Base-by-base conservation (phyloP, 75 land plant genomes). In the Cryptomeria japonica region DNA sequence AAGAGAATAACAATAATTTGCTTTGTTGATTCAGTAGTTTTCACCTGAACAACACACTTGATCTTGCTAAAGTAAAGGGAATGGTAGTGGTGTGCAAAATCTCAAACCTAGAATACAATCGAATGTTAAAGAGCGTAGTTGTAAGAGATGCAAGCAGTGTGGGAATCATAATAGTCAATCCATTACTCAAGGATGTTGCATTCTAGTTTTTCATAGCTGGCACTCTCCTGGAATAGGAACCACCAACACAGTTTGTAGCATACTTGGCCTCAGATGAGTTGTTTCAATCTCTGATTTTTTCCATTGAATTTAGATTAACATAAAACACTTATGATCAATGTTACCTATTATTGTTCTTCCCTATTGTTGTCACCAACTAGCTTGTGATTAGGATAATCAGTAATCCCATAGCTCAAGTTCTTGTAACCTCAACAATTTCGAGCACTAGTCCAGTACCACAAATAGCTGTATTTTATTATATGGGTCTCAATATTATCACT, bases 391-490 rank as follows among this genome's bases (percentile, higher is more conserved):
- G 47, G 47, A 32, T 16, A 37, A 41, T 49, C 90, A 93, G 94
- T 61, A 88, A 77, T 10, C 89, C 94, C 34, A 58, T 78, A 3
- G 94, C 92, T 1, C 84, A 70, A 31, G 91, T 93, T 42, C 42
- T 31, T 11, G 36, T 56, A 18, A 80, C 91, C 36, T 34, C 28
- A 2, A 89, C 90, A 37, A 39, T 87, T 56, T 53, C 90, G 25
- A 72, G 72, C 84, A 85, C 41, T 31, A 82, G 88, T 55, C 87
- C 92, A 58, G 87, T 90, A 3, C 96, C 94, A 49, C 88, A 88
- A 51, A 89, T 95, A 83, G 94, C 95, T 5, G 78, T 68, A 22
- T 95, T 95, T 86, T 95, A 95, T 41, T 92, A 94, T 41, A 87
- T 86, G 72, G 96, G 96, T 28, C 96, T 95, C 16, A 95, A 91